Base-by-base conservation (phyloP, 2,329 filamentous ascomycete species). In the Pseudogymnoascus sp. region DNA sequence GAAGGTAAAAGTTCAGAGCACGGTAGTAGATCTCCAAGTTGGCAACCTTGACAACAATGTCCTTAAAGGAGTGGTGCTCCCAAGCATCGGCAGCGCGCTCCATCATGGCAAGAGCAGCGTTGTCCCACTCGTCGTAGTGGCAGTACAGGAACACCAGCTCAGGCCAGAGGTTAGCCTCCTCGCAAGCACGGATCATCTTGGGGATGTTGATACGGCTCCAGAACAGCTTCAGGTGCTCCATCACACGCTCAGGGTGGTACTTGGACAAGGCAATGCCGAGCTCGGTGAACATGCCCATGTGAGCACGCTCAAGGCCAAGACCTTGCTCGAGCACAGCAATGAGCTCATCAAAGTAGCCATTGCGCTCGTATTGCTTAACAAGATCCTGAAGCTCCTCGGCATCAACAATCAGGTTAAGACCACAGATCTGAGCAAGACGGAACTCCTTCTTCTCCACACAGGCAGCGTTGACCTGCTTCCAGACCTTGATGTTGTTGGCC, bases 21-120 rank as follows among this genome's bases (percentile, higher is more conserved):
- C 93, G 90, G 83, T 99, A 99, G 81, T 97, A 99, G 72, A 99
- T 99, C 78, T 99, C 96, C 73, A 99, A 79, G 79, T 99, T 99
- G 72, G 93, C 91, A 68, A 97, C 93, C 84, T 99, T 99, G 78
- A 96, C 87, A 64, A 96, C 83, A 61, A 96, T 97, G 74, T 99
- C 96, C 83, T 99, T 99, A 87, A 99, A 99, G 60, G 96, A 95
- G 75, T 97, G 92, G 79, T 99, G 95, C 76, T 99, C 96, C 95
- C 95, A 99, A 1, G 95, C 93, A 80, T 97, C 96, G 69, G 96
- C 88, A 11, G 95, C 90, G 70, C 92, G 91, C 81, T 99, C 95
- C 85, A 99, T 99, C 80, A 99, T 96, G 16, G 95, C 91, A 63
- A 99, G 83, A 59, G 93, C 92, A 51, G 95, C 95, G 73, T 99